Conservation (phyloP, 2,329 filamentous ascomycete genomes). For the Cryphonectria radicalis region DNA sequence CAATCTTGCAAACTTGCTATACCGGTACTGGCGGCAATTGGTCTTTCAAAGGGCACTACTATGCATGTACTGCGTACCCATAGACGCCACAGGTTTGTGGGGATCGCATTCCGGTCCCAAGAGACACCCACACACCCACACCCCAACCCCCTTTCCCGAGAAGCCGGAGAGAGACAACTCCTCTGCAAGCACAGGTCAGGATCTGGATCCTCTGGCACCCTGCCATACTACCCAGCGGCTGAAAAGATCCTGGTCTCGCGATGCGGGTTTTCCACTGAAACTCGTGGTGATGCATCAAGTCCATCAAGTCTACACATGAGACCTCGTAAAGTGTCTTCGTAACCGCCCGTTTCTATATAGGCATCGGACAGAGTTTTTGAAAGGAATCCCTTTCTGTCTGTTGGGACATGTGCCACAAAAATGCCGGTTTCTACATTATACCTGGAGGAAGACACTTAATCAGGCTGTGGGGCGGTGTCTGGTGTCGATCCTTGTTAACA, state of each 20-base stretch:
- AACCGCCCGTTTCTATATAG: background rate
- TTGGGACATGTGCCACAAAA: background rate
- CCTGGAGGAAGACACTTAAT: background rate
- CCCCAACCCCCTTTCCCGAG: background rate
- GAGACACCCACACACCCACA: background rate
- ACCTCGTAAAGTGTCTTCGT: background rate
- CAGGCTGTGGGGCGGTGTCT: background rate
- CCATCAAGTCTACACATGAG: background rate
- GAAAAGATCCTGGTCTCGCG: background rate
- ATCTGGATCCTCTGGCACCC: background rate
- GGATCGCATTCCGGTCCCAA: background rate
- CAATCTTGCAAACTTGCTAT: background rate
- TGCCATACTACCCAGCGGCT: constrained; percentile 12
- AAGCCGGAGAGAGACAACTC: background rate
- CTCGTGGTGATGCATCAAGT: constrained; percentile 1
- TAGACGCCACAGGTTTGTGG: background rate
- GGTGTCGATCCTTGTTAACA: background rate
- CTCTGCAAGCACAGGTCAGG: background rate
- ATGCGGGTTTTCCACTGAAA: background rate
- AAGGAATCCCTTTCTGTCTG: background rate
- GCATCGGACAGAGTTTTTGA: background rate
- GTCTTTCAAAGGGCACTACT: background rate
- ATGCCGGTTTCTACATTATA: background rate
- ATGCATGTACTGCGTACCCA: background rate
- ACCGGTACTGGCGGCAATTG: background rate